phyloP scores from a whole-genome alignment of 768 basidiomycete genomes.

The Russula lepida region DNA sequence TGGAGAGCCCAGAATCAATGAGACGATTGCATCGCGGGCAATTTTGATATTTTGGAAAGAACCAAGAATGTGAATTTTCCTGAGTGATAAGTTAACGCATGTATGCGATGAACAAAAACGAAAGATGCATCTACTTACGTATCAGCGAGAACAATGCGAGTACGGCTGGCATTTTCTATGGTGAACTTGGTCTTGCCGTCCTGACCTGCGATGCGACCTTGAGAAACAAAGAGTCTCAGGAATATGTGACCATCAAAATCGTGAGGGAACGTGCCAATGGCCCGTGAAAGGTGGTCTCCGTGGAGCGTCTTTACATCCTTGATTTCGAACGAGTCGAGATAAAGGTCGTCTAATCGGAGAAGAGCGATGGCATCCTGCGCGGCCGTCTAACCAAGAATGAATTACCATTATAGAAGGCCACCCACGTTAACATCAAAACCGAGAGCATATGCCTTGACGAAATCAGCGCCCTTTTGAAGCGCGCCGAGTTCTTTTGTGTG shows the following conservation, averaged over 20 bases:
- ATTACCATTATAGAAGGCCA: background rate
- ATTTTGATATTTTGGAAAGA: conserved; percentile 99
- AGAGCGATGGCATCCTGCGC: conserved; percentile 88
- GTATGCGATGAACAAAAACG: conserved; percentile 20
- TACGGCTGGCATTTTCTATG: conserved; percentile 94
- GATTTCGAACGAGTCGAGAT: conserved; percentile 97
- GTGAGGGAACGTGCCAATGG: conserved; percentile 58
- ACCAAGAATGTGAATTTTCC: conserved; percentile 97
- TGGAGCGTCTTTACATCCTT: conserved; percentile 98
- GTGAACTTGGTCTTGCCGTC: conserved; percentile 99
- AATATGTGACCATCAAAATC: background rate
- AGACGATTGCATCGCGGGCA: conserved; percentile 92
- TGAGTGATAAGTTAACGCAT: conserved; percentile 27
- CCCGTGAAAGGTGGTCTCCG: conserved; percentile 96
- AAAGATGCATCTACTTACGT: conserved; percentile 49
- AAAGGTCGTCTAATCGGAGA: conserved; percentile 90
- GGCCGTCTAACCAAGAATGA: conserved; percentile 2
- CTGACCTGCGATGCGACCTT: conserved; percentile 96
- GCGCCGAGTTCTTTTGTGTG: conserved; percentile 90
- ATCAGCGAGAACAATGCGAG: conserved; percentile 96
- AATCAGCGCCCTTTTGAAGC: conserved; percentile 95
- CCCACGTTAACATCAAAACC: conserved; percentile 93
- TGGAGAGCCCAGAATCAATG: conserved; percentile 89
- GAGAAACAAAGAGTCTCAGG: conserved; percentile 4
- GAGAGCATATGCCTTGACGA: conserved; percentile 87